A percentile compares a stretch with the other conserved stretches of the same genome.
These are phyloP conservation scores for Capillidium heterosporum DNA, from an alignment of 371 early-diverging fungal genomes.

Conservation along the genomic window DNA sequence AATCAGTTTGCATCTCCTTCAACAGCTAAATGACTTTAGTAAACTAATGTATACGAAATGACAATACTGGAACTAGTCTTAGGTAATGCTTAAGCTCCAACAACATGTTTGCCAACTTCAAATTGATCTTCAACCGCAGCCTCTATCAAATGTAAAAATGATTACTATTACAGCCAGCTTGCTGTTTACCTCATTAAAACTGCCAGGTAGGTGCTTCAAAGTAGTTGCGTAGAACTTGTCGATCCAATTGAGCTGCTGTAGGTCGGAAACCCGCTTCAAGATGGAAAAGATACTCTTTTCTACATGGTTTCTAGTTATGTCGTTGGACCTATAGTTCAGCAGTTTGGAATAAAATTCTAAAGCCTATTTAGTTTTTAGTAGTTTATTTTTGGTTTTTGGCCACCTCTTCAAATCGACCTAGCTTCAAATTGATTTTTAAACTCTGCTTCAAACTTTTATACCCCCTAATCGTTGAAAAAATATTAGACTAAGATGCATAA, in stretches of 20 bases:
- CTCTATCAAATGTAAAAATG: constrained; percentile 21
- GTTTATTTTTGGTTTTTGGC: neutral
- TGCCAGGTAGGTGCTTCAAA: constrained; percentile 45
- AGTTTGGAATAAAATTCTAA: constrained; percentile 55
- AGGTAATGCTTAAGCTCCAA: constrained; percentile 66
- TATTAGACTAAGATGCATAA: too few species aligned
- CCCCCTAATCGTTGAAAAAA: constrained; percentile 47
- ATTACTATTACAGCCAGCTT: neutral
- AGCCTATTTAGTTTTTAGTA: constrained; percentile 22
- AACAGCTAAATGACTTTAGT: constrained; percentile 26
- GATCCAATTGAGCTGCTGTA: constrained; percentile 56
- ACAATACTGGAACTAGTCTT: constrained; percentile 37
- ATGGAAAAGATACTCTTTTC: constrained; percentile 94
- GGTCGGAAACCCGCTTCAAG: constrained; percentile 62
- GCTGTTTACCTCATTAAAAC: constrained; percentile 52
- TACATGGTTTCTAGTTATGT: constrained; percentile 78
- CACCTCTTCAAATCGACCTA: constrained; percentile 42
- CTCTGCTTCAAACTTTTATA: constrained; percentile 91
- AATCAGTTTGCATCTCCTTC: constrained; percentile 45
- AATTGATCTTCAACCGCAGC: constrained; percentile 75
- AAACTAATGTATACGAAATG: too few species aligned
- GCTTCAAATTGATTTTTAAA: constrained; percentile 65
- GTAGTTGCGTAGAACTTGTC: constrained; percentile 72
- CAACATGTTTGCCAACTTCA: constrained; percentile 79
- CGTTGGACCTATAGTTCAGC: constrained; percentile 56